Evolutionary conservation across 2,329 filamentous ascomycete species (phyloP).

Genomic region (Dactylellina parvicollis): DNA sequence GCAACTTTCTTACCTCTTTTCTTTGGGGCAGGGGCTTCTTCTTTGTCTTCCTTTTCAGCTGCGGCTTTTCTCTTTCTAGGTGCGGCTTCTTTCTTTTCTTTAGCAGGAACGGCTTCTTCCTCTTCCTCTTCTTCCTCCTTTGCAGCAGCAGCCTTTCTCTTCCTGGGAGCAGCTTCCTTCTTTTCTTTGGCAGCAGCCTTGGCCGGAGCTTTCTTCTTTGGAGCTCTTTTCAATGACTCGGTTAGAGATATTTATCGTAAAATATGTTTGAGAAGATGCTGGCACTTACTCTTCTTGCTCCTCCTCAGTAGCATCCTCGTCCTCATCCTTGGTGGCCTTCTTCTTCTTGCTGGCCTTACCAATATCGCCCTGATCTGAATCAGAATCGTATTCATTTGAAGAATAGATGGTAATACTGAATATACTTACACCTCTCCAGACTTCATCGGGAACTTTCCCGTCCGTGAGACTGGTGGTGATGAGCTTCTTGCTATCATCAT

Average conservation of each 20-base stretch:
- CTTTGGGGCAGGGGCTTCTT: slow-evolving; percentile 14
- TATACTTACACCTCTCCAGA: slow-evolving; percentile 48
- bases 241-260: background rate
- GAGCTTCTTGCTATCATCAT: slow-evolving; percentile 32
- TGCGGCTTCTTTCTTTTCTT: slow-evolving; percentile 12
- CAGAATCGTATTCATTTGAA: background rate
- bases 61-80: slow-evolving; percentile 1
- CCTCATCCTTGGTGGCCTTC: slow-evolving; percentile 18
- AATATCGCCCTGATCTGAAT: slow-evolving; percentile 10
- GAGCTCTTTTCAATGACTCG: slow-evolving; percentile 9
- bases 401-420: background rate
- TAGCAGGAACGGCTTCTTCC: background rate
- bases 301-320: slow-evolving; percentile 22
- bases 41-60: slow-evolving; percentile 8
- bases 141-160: slow-evolving; percentile 12
- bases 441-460: slow-evolving; percentile 46
- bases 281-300: slow-evolving; percentile 45
- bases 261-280: background rate
- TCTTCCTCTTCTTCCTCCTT: slow-evolving; percentile 19
- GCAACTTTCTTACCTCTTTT: slow-evolving; percentile 36
- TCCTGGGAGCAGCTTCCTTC: slow-evolving; percentile 17
- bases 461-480: slow-evolving; percentile 33
- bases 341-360: slow-evolving; percentile 29
- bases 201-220: slow-evolving; percentile 10
- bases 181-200: slow-evolving; percentile 22